Conservation (phyloP, 495 filamentous ascomycete species). For the Penicillium antarcticum region DNA sequence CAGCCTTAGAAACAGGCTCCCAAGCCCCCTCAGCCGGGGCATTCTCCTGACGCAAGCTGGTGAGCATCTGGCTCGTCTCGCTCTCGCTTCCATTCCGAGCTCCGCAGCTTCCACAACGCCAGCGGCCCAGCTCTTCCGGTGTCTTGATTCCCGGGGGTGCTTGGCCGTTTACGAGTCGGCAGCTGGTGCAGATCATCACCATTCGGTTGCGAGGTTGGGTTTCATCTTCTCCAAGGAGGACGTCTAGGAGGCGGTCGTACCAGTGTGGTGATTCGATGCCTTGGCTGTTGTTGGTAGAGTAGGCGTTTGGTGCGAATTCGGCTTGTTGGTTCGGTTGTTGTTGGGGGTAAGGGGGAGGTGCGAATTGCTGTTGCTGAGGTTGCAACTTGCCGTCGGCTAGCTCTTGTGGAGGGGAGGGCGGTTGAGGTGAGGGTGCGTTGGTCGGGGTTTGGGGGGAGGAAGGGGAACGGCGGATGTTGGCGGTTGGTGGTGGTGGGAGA, state of each 20-base stretch:
- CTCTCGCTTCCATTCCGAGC: slow-evolving; percentile 80
- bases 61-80: slow-evolving; percentile 62
- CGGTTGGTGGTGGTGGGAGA: slow-evolving; percentile 75
- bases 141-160: slow-evolving; percentile 82
- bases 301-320: slow-evolving; percentile 62
- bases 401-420: slow-evolving; percentile 16
- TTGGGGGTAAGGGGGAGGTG: slow-evolving; percentile 12
- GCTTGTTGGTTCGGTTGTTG: slow-evolving; percentile 28
- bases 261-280: slow-evolving; percentile 60
- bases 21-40: slow-evolving; percentile 12
- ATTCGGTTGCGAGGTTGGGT: slow-evolving; percentile 86
- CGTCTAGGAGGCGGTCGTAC: slow-evolving; percentile 93
- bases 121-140: slow-evolving; percentile 77
- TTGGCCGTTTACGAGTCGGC: slow-evolving; percentile 91
- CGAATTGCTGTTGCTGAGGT: slow-evolving; percentile 10
- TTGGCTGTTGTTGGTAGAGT: slow-evolving; percentile 39
- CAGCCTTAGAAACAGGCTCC: slow-evolving; percentile 21
- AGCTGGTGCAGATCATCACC: slow-evolving; percentile 78
- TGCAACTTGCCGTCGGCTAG: neutral
- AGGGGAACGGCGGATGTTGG: slow-evolving; percentile 63
- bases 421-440: slow-evolving; percentile 16
- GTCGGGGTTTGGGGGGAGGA: slow-evolving; percentile 14
- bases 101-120: slow-evolving; percentile 85
- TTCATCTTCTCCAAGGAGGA: slow-evolving; percentile 93
- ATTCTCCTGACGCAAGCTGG: slow-evolving; percentile 28